Percentiles rank a stretch among this genome's conserved stretches.
Evolutionary conservation across 169 alveolate genomes (phyloP).

Genomic region (Eimeria tenella): DNA sequence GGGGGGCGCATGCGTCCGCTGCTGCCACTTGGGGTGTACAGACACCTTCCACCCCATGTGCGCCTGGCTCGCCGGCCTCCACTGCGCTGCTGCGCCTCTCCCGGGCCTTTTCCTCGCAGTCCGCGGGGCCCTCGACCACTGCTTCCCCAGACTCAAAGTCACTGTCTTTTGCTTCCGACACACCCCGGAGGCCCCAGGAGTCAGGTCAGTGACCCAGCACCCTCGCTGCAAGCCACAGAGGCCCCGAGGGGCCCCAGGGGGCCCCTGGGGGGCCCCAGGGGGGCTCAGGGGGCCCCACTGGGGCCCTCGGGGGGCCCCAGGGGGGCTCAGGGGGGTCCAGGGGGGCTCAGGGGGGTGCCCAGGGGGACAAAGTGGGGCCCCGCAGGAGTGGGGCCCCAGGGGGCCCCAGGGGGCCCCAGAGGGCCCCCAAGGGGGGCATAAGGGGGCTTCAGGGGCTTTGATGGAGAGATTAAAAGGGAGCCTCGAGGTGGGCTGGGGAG

Average conservation of each 20-base stretch:
- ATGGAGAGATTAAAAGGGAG: no score
- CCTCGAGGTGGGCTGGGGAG: not conserved
- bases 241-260: no score
- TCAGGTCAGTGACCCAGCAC: constrained; percentile 15
- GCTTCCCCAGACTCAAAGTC: constrained; percentile 78
- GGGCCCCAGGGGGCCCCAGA: no score
- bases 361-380: no score
- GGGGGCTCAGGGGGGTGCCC: no score
- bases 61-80: constrained; percentile 86
- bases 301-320: no score
- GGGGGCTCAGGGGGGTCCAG: no score
- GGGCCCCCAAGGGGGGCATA: no score
- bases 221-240: not conserved
- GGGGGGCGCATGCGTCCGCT: constrained; percentile 77
- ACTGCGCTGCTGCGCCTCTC: constrained; percentile 33
- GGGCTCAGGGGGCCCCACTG: no score
- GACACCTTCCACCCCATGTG: constrained; percentile 85
- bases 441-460: no score
- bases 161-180: constrained; percentile 72
- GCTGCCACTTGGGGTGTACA: constrained; percentile 82
- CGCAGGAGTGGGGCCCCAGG: no score
- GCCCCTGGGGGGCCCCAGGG: no score
- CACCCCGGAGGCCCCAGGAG: constrained; percentile 46
- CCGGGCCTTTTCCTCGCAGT: constrained; percentile 41
- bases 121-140: constrained; percentile 59